Evolutionary conservation across 1,284 basidiomycete genomes (phyloP).

Genomic region (Melampsora abietis-canadensis): DNA sequence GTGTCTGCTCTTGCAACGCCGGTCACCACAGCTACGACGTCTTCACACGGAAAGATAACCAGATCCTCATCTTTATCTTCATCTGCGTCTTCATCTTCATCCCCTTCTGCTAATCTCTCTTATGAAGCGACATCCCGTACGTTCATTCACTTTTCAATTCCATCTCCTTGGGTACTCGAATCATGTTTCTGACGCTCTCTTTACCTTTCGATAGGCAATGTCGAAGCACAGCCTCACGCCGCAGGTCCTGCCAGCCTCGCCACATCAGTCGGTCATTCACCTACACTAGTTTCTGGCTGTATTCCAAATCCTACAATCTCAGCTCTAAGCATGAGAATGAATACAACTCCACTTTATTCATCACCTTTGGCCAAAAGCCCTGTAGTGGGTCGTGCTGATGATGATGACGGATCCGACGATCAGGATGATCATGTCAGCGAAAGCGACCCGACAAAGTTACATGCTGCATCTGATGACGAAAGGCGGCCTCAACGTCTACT

Average conservation of each 20-base stretch:
- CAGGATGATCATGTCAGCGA: neutral
- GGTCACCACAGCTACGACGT: too few species aligned
- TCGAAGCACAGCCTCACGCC: neutral
- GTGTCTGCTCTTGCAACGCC: too few species aligned
- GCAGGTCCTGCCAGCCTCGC: neutral
- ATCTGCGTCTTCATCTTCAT: too few species aligned
- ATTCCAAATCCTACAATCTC: neutral
- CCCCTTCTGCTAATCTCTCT: too few species aligned
- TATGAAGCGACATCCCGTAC: too few species aligned
- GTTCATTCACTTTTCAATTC: too few species aligned
- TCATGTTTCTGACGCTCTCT: too few species aligned
- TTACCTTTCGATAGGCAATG: too few species aligned
- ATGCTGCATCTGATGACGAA: neutral
- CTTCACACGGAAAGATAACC: too few species aligned
- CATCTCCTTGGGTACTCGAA: too few species aligned
- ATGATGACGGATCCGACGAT: neutral
- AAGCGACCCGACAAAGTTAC: neutral
- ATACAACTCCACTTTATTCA: slow-evolving; percentile 27
- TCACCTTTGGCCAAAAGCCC: slow-evolving; percentile 29
- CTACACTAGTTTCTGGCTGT: neutral
- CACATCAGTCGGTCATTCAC: neutral
- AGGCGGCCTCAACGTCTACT: neutral
- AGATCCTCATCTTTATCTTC: too few species aligned
- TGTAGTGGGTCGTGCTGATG: neutral
- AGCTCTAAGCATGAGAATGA: slow-evolving; percentile 10